A percentile compares a stretch with the other conserved stretches of the same genome.
phyloP scores from a whole-genome alignment of 2,329 filamentous ascomycete species.

The Dactylellina haptotyla region DNA sequence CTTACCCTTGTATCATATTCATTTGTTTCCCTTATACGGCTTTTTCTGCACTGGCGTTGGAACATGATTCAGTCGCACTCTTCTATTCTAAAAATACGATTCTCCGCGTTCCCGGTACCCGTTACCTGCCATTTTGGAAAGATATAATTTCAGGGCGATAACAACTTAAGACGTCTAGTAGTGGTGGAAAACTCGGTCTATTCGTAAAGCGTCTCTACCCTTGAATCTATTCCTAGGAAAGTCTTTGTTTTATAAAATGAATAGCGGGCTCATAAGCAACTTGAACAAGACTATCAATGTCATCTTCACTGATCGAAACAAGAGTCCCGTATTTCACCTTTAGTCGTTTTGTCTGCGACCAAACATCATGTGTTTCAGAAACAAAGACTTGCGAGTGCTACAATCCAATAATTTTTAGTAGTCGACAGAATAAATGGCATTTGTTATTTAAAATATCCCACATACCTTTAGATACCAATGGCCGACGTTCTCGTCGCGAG shows the following conservation, averaged over 20 bases:
- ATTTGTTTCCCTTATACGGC: too few species aligned
- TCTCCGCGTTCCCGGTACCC: too few species aligned
- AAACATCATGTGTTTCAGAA: slow-evolving; percentile 35
- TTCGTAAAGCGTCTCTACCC: not conserved
- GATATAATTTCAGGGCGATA: too few species aligned
- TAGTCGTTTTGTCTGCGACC: slow-evolving; percentile 31
- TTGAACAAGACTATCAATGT: slow-evolving; percentile 43
- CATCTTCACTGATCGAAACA: slow-evolving; percentile 21
- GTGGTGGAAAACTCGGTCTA: too few species aligned
- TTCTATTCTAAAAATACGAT: too few species aligned
- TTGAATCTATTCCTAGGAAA: not conserved
- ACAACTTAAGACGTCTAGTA: too few species aligned
- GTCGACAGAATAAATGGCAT: not conserved
- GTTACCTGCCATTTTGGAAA: too few species aligned
- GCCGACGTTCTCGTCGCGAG: slow-evolving; percentile 46
- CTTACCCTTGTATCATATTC: too few species aligned
- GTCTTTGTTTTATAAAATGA: slow-evolving; percentile 26
- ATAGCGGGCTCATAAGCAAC: slow-evolving; percentile 18
- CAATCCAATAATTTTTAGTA: not conserved
- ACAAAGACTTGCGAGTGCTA: slow-evolving; percentile 48
- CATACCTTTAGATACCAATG: slow-evolving; percentile 43
- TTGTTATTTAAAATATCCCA: not conserved
- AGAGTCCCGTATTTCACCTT: slow-evolving; percentile 44
- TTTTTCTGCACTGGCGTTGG: too few species aligned
- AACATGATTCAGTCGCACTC: too few species aligned